phyloP scores from a whole-genome alignment of 768 basidiomycete genomes.

The Russula compacta region DNA sequence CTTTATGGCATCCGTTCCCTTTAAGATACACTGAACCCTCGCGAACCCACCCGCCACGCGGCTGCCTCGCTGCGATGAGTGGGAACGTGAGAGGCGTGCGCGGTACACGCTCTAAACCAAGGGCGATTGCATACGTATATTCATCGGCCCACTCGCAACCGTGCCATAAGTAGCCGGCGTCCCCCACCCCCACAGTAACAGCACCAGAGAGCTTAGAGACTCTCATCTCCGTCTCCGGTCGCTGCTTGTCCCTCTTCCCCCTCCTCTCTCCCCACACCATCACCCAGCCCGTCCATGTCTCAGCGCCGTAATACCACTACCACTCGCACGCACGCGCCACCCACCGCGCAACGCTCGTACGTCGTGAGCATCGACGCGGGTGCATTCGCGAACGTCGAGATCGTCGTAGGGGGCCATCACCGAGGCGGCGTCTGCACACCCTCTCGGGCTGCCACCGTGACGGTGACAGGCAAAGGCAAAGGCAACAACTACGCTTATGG shows the following conservation, averaged over 20 bases:
- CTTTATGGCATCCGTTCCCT: slow-evolving; percentile 1
- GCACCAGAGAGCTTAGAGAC: background rate
- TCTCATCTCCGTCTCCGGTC: background rate
- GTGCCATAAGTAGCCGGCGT: background rate
- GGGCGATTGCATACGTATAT: background rate
- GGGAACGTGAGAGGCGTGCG: background rate
- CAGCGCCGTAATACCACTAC: background rate
- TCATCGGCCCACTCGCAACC: background rate
- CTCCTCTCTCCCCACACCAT: background rate
- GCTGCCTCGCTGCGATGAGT: slow-evolving; percentile 10
- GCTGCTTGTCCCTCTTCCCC: background rate
- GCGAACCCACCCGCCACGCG: background rate
- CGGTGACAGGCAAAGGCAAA: background rate
- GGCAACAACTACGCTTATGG: slow-evolving; percentile 1
- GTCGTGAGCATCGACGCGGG: slow-evolving; percentile 14
- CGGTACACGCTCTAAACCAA: background rate
- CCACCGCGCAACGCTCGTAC: background rate
- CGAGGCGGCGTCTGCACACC: background rate
- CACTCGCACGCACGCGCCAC: background rate
- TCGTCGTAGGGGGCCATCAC: slow-evolving; percentile 1
- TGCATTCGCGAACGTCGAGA: slow-evolving; percentile 10
- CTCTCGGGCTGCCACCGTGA: background rate
- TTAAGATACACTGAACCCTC: background rate
- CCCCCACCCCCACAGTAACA: background rate
- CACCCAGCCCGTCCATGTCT: slow-evolving; percentile 4